phyloP scores from a whole-genome alignment of 2,329 filamentous ascomycete species.

The Dactylellina parvicollis region DNA sequence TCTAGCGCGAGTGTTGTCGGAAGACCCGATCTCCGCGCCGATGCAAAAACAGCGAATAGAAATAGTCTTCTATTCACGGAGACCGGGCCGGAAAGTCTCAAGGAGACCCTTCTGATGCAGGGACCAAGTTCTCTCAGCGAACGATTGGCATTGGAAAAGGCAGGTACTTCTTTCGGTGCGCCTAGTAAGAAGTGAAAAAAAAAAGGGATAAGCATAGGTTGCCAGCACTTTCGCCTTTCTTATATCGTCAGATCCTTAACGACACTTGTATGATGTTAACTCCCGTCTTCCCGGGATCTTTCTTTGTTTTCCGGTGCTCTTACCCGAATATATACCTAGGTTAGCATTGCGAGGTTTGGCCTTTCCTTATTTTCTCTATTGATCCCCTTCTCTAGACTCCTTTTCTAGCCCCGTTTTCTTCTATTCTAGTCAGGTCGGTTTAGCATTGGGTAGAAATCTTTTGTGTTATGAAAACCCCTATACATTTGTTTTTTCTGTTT shows the following conservation, averaged over 20 bases:
- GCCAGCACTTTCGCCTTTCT: not conserved
- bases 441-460: slow-evolving; percentile 44
- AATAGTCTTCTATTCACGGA: slow-evolving; percentile 42
- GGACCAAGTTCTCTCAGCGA: slow-evolving; percentile 41
- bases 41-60: slow-evolving; percentile 22
- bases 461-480: slow-evolving; percentile 15
- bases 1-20: slow-evolving; percentile 45
- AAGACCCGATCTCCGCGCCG: slow-evolving; percentile 21
- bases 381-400: not conserved
- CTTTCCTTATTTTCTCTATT: not conserved
- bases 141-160: slow-evolving; percentile 39
- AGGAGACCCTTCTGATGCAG: slow-evolving; percentile 34
- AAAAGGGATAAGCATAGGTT: not conserved
- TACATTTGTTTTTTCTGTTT: slow-evolving; percentile 21
- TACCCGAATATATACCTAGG: not conserved
- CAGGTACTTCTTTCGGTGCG: not conserved
- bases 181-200: slow-evolving; percentile 27
- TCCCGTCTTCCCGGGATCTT: not conserved
- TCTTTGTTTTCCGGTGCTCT: not conserved
- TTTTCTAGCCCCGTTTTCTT: slow-evolving; percentile 5
- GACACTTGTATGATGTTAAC: not conserved
- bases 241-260: not conserved
- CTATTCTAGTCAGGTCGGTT: slow-evolving; percentile 16
- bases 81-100: slow-evolving; percentile 35
- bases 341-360: not conserved